Evolutionary conservation across 2,329 filamentous ascomycete genomes (phyloP), one percentile per base, ranked within the genome.

Genomic region (Ceratocystiopsis brevicomis): DNA sequence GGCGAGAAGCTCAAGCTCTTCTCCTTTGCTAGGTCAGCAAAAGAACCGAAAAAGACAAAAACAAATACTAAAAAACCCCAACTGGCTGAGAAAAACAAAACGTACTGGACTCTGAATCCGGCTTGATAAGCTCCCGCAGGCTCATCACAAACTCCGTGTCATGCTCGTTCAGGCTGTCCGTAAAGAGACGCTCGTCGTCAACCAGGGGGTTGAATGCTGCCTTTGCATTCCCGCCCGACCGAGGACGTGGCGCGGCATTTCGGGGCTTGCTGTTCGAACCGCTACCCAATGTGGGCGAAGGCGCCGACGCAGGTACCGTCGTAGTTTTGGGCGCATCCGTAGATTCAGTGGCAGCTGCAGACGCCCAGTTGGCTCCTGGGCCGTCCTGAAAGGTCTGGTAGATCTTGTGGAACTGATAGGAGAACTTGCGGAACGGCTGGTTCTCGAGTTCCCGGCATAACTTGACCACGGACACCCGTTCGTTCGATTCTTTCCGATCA

Each of bases 371-470:
- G 25, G 10, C 25, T 10, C 25, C 25, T 8, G 25, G 25, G 5
- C 6, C 25, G 10, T 30, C 25, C 25, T 30, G 25, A 10, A 73
- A 68, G 17, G 71, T 74, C 59, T 73, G 69, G 51, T 72, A 75
- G 44, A 72, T 62, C 52, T 72, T 64, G 54, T 75, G 71, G 53
- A 75, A 75, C 55, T 73, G 69, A 48, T 69, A 71, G 4, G 67
- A 68, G 51, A 75, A 73, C 55, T 75, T 70, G 55, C 66, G 69
- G 52, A 75, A 75, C 1, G 71, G 71, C 59, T 74, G 59, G 49
- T 71, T 71, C 53, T 75, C 71, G 39, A 75, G 61, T 52, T 69
- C 66, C 30, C 56, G 55, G 56, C 65, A 69, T 30, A 67, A 56
- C 8, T 58, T 56, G 38, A 70, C 57, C n/a, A 66, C 68, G 32